Percentiles rank a stretch among this genome's conserved stretches.
Conservation (phyloP, 257 asterid species). For the Solanum ossicruentum region DNA sequence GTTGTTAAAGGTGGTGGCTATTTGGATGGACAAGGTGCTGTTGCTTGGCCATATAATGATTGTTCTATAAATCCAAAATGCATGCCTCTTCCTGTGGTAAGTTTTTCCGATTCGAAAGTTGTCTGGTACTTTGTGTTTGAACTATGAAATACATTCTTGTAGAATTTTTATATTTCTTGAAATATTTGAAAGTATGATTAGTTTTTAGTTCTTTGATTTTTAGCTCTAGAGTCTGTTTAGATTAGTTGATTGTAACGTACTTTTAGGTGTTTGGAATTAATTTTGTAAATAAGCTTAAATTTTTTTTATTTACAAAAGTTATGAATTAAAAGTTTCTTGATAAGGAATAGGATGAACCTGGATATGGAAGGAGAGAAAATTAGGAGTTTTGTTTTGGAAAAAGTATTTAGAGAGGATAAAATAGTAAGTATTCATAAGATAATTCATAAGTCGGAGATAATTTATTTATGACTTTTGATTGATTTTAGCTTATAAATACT, state of each 20-base stretch:
- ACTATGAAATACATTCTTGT: not conserved
- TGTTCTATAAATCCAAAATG: conserved; percentile 35
- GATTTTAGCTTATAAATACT: no score
- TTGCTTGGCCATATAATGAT: conserved; percentile 63
- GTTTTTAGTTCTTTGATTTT: not conserved
- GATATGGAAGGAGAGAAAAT: not conserved
- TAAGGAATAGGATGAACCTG: not conserved
- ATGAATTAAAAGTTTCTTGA: not conserved
- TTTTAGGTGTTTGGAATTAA: not conserved
- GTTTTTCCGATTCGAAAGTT: no score
- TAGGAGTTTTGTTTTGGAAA: not conserved
- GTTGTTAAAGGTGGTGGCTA: conserved; percentile 52
- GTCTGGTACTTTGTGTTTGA: no score
- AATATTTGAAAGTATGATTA: not conserved
- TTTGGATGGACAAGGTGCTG: conserved; percentile 59
- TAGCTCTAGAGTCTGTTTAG: not conserved
- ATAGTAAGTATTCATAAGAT: not conserved
- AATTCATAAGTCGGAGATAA: not conserved
- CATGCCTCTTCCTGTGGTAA: conserved; percentile 51
- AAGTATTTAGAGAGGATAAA: not conserved
- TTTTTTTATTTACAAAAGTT: no score
- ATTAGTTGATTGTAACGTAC: not conserved
- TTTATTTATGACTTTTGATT: not conserved
- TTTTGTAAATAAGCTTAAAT: no score
- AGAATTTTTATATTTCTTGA: not conserved